phyloP scores from a whole-genome alignment of 768 basidiomycete species.

The Cyclocybe cylindracea region DNA sequence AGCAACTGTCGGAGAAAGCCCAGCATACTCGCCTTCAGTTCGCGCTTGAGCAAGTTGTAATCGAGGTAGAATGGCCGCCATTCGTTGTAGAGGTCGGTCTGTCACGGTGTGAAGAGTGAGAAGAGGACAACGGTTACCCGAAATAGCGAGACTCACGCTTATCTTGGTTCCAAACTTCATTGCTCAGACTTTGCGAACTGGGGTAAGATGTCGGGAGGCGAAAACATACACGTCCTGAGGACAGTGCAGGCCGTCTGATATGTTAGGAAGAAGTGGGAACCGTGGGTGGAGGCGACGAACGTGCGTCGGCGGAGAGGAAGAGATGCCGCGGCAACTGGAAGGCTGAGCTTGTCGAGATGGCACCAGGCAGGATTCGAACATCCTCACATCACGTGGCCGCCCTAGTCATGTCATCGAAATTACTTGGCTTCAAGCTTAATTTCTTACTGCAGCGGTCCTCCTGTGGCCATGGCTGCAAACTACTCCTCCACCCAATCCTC shows the following conservation, averaged over 20 bases:
- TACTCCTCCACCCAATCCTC: conserved; percentile 33
- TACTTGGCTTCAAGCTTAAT: neutral
- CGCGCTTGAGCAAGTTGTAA: conserved; percentile 87
- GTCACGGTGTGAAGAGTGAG: conserved; percentile 5
- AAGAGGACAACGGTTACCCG: neutral
- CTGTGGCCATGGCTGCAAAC: conserved; percentile 13
- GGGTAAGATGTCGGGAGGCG: neutral
- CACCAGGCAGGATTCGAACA: neutral
- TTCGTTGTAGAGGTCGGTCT: conserved; percentile 87
- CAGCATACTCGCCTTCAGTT: conserved; percentile 61
- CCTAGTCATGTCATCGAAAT: neutral
- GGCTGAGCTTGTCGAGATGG: neutral
- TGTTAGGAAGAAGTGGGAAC: conserved; percentile 3
- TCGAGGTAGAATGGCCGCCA: conserved; percentile 91
- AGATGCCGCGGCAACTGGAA: neutral
- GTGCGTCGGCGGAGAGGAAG: conserved; percentile 20
- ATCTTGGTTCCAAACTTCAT: conserved; percentile 90
- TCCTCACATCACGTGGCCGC: conserved; percentile 15
- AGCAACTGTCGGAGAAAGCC: too few species aligned
- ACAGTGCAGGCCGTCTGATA: neutral
- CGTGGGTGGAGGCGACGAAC: conserved; percentile 23
- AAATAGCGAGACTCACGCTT: conserved; percentile 40
- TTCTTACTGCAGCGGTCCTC: conserved; percentile 21
- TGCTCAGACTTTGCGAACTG: neutral
- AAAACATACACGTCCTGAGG: neutral